Evolutionary conservation across 2,329 filamentous ascomycete genomes (phyloP).

Genomic region (Aureobasidium musti): DNA sequence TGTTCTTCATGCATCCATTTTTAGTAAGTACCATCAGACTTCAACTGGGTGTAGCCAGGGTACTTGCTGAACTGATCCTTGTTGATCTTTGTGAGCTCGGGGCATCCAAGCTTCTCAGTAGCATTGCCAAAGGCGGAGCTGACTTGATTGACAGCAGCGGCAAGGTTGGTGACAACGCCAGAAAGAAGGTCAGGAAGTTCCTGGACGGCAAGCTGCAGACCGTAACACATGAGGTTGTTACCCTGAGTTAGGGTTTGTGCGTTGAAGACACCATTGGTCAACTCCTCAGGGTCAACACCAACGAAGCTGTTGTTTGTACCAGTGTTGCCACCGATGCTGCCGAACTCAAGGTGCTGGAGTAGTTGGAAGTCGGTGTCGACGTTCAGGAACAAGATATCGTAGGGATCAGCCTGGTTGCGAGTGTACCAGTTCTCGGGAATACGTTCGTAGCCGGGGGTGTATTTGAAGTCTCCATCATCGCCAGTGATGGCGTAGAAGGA

Average conservation of each 20-base stretch:
- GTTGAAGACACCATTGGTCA: conserved; percentile 50
- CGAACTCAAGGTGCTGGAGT: conserved; percentile 40
- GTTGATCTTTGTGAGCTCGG: conserved; percentile 37
- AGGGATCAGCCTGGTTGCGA: conserved; percentile 38
- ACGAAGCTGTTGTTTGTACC: conserved; percentile 42
- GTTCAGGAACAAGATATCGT: conserved; percentile 39
- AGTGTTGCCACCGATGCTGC: conserved; percentile 43
- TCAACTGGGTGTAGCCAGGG: conserved; percentile 36
- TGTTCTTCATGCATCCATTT: neutral
- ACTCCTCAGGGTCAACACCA: conserved; percentile 41
- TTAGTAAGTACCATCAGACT: conserved; percentile 26
- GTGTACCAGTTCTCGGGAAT: conserved; percentile 48
- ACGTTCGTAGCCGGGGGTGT: conserved; percentile 43
- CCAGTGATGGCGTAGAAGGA: conserved; percentile 46
- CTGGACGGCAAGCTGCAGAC: conserved; percentile 46
- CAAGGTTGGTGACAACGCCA: conserved; percentile 43
- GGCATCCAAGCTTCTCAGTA: conserved; percentile 35
- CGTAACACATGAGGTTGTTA: conserved; percentile 53
- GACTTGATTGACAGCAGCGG: conserved; percentile 40
- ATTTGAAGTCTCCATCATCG: conserved; percentile 39
- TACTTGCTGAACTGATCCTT: conserved; percentile 36
- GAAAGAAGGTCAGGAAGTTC: conserved; percentile 49
- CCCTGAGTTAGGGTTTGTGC: conserved; percentile 47
- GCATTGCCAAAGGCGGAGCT: conserved; percentile 39
- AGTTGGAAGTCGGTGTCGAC: conserved; percentile 33